Base-by-base conservation (phyloP, 1,284 basidiomycete genomes). In the Pyrrhoderma noxium region DNA sequence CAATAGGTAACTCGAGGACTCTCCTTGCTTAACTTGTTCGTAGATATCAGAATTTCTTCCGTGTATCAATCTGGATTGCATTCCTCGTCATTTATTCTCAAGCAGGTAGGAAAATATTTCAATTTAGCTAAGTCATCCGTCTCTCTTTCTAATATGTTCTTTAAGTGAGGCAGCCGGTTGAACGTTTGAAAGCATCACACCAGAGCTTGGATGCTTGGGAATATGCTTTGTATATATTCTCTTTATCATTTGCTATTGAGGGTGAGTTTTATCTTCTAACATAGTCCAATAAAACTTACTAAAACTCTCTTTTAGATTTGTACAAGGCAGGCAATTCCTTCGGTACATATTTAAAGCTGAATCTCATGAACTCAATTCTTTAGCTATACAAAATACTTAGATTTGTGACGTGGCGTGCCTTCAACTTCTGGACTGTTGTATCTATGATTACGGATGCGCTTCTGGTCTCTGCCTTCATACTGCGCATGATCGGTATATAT, bases 11-110 rank as follows among this genome's bases (percentile, higher is more conserved):
- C 22, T 31, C 36, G 14, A 31, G 27, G 27, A 5, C 27, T 5
- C 27, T 5, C 11, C 27, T 31, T 31, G 11, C 11, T 31, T 31
- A 31, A 5, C 11, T 5, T 5, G 13, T 19, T 22, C 8, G 7
- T 40, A 84, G 84, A 51, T 89, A 89, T 61, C 88, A 89, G 60
- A 90, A 88, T 57, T 73, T 79, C 40, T 80, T 89, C 61, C 76
- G 85, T 18, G 80, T 93, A 54, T 45, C 74, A 2, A 73, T 94
- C 18, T 95, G 93, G 93, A 63, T 92, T 40, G 69, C 91, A 58
- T 94, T 93, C 70, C 75, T 96, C 14, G 74, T 80, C 39, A 80
- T 83, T 8, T 97, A 95, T 64, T 93, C 89, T 2, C 86, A 88
- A 71, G 87, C 90, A 47, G 89, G 78, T 86, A 57, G 49, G n/a